Percentiles rank a stretch among this genome's conserved stretches.
Evolutionary conservation across 768 basidiomycete genomes (phyloP).

Genomic region (Lepiota venenata): DNA sequence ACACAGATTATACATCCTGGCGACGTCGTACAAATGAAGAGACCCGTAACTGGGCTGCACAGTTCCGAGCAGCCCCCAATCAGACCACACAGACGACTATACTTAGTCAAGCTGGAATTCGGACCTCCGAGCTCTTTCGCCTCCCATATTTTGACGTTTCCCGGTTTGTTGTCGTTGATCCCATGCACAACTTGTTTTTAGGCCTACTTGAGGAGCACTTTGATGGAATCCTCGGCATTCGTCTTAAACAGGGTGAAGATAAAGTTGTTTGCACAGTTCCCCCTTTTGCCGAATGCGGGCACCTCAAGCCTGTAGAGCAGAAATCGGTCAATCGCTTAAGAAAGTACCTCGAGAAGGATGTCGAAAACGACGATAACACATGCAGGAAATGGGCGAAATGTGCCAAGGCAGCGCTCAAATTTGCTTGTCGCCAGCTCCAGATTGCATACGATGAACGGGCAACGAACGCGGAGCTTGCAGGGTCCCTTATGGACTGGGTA

Average conservation of each 20-base stretch:
- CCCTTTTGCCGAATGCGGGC: neutral
- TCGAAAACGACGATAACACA: no score
- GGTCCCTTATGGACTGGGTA: no score
- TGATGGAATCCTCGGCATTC: conserved; percentile 17
- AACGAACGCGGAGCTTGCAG: no score
- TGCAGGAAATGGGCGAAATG: no score
- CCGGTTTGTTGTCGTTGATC: conserved; percentile 25
- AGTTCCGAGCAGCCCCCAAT: conserved; percentile 17
- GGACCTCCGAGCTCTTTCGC: conserved; percentile 21
- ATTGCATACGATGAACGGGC: no score
- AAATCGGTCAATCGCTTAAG: neutral
- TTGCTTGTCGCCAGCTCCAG: no score
- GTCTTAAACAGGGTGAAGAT: neutral
- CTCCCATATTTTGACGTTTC: conserved; percentile 34
- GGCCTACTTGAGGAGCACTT: conserved; percentile 24
- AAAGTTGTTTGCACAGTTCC: neutral
- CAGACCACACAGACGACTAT: conserved; percentile 4
- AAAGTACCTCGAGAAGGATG: neutral
- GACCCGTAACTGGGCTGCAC: conserved; percentile 12
- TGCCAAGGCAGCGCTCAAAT: no score
- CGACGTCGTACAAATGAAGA: conserved; percentile 11
- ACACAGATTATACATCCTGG: conserved; percentile 17
- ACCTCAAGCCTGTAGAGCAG: neutral
- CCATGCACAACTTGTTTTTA: conserved; percentile 36
- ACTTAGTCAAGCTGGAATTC: conserved; percentile 20